These are phyloP conservation scores for Metschnikowia reukaufii DNA, from an alignment of 805 yeast genomes.

Conservation along the genomic window DNA sequence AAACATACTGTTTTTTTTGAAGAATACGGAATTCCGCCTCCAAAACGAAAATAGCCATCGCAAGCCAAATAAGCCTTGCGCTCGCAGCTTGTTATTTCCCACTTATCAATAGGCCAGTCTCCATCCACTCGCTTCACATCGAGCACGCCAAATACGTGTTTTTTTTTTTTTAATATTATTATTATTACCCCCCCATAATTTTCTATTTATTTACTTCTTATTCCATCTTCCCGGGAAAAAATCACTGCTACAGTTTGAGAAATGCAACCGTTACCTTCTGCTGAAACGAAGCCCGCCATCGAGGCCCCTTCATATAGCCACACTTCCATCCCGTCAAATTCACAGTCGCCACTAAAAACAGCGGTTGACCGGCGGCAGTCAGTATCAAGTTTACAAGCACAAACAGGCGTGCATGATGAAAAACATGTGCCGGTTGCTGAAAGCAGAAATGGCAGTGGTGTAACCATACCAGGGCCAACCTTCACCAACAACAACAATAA, in stretches of 20 bases:
- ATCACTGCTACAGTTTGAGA: too few species aligned
- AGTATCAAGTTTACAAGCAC: slow-evolving; percentile 1
- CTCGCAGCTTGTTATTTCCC: neutral
- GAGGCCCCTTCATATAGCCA: neutral
- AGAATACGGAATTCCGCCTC: neutral
- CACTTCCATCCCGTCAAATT: neutral
- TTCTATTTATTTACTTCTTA: neutral
- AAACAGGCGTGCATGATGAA: neutral
- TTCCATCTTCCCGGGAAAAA: neutral
- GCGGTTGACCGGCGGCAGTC: slow-evolving; percentile 7
- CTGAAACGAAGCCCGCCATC: neutral
- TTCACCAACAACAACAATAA: neutral
- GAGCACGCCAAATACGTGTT: slow-evolving; percentile 1
- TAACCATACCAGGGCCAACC: neutral
- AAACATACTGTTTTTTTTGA: too few species aligned
- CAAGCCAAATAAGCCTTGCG: too few species aligned
- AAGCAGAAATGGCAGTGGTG: neutral
- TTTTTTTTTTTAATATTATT: too few species aligned
- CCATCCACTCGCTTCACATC: neutral
- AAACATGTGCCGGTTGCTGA: neutral
- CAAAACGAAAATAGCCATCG: too few species aligned
- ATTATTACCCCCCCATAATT: too few species aligned
- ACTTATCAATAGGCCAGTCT: neutral
- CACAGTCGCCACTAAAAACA: slow-evolving; percentile 4
- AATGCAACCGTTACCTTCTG: neutral